Conservation (phyloP, 345 rosid species). For the Citrus cavaleriei region DNA sequence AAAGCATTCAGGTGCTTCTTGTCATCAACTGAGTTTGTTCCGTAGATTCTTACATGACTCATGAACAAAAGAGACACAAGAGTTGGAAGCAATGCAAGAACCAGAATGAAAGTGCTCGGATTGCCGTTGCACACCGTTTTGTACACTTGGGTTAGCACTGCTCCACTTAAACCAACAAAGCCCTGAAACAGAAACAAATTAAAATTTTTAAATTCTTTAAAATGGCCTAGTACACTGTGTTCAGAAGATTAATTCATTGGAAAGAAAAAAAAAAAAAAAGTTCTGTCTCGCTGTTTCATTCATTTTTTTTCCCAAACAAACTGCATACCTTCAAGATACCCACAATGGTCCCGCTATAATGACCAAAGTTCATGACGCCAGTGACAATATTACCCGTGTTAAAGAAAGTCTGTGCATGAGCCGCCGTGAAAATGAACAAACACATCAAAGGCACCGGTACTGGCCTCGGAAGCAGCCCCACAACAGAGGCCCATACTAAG, state of each 20-base stretch:
- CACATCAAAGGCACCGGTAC: conserved; percentile 44
- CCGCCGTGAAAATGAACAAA: conserved; percentile 36
- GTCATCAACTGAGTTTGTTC: conserved; percentile 41
- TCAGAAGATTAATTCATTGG: too few species aligned
- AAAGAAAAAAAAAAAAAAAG: too few species aligned
- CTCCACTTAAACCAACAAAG: conserved; percentile 87
- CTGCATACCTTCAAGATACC: conserved; percentile 40
- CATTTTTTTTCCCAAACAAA: too few species aligned
- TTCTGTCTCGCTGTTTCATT: too few species aligned
- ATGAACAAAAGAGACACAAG: conserved; percentile 55
- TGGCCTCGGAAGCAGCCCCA: conserved; percentile 40
- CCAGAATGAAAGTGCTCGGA: conserved; percentile 57
- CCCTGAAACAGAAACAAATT: conserved; percentile 46
- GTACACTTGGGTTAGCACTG: conserved; percentile 69
- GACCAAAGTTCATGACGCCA: conserved; percentile 35
- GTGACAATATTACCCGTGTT: conserved; percentile 51
- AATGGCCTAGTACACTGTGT: too few species aligned
- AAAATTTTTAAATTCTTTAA: too few species aligned
- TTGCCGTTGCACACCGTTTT: conserved; percentile 48
- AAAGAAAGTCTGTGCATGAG: conserved; percentile 38
- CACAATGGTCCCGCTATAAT: conserved; percentile 44
- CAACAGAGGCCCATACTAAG: conserved; percentile 62
- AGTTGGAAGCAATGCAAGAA: conserved; percentile 64
- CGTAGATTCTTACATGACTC: conserved; percentile 60
- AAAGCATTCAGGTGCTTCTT: conserved; percentile 70